phyloP scores from a whole-genome alignment of 2,329 filamentous ascomycete genomes.

The Xylariales sp. region DNA sequence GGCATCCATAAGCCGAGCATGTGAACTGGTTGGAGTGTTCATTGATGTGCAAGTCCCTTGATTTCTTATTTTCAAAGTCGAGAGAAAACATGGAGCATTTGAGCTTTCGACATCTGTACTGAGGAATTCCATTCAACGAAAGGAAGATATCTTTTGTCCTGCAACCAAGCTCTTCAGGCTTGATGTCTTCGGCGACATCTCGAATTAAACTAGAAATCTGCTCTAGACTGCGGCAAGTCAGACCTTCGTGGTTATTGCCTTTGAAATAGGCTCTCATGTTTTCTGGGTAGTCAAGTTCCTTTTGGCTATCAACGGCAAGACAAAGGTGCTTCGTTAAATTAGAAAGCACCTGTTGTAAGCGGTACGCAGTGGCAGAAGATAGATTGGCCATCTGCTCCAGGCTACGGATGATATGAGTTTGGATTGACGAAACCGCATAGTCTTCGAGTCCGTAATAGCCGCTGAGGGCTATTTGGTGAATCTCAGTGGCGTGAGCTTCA shows the following conservation, averaged over 20 bases:
- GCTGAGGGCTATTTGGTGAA: neutral
- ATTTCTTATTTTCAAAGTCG: neutral
- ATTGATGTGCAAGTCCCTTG: neutral
- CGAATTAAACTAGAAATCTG: neutral
- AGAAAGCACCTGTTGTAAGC: neutral
- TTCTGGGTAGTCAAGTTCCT: neutral
- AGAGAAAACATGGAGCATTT: conserved; percentile 4
- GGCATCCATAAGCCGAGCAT: conserved; percentile 4
- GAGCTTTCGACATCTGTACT: conserved; percentile 12
- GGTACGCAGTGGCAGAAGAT: neutral
- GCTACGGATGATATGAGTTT: neutral
- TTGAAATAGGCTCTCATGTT: neutral
- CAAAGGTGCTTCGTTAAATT: neutral
- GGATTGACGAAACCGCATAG: conserved; percentile 12
- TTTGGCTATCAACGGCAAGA: neutral
- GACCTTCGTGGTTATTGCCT: neutral
- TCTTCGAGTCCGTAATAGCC: conserved; percentile 26
- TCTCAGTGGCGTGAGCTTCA: neutral
- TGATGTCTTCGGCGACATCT: neutral
- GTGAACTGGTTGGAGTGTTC: neutral
- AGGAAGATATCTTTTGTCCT: neutral
- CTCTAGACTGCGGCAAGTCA: neutral
- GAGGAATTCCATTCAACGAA: neutral
- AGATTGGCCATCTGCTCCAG: neutral
- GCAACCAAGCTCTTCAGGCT: too few species aligned